phyloP scores from a whole-genome alignment of 1,284 basidiomycete genomes.

The Cryptococcus sp. region DNA sequence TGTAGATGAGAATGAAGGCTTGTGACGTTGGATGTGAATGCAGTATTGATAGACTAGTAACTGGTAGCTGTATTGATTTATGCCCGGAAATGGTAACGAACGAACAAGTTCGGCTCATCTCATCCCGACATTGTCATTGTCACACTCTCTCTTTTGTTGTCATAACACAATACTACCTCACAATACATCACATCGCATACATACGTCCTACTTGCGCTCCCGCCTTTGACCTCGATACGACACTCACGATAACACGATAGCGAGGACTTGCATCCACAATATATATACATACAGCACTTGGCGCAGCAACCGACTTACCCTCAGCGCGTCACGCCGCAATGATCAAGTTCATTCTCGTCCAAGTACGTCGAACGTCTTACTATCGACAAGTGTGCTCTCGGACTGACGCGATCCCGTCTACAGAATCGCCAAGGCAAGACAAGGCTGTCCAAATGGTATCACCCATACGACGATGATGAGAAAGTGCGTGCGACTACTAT shows the following conservation, averaged over 20 bases:
- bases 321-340: conserved; percentile 53
- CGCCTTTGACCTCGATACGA: no score
- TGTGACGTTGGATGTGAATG: no score
- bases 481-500: conserved; percentile 64
- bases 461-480: conserved; percentile 92
- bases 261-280: no score
- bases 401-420: not conserved
- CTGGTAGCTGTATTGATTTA: no score
- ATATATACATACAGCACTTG: no score
- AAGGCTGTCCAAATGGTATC: conserved; percentile 94
- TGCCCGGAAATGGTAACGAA: no score
- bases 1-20: no score
- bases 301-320: not conserved
- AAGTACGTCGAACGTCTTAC: conserved; percentile 58
- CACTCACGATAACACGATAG: no score
- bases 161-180: not conserved
- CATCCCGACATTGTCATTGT: not conserved
- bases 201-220: no score
- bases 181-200: no score
- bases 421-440: conserved; percentile 98
- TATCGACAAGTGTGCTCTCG: not conserved
- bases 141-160: not conserved
- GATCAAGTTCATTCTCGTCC: conserved; percentile 93
- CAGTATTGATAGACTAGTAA: no score
- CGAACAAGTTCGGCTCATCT: no score